phyloP scores from a whole-genome alignment of 805 yeast genomes.

The Saccharomycopsis lassenensis region DNA sequence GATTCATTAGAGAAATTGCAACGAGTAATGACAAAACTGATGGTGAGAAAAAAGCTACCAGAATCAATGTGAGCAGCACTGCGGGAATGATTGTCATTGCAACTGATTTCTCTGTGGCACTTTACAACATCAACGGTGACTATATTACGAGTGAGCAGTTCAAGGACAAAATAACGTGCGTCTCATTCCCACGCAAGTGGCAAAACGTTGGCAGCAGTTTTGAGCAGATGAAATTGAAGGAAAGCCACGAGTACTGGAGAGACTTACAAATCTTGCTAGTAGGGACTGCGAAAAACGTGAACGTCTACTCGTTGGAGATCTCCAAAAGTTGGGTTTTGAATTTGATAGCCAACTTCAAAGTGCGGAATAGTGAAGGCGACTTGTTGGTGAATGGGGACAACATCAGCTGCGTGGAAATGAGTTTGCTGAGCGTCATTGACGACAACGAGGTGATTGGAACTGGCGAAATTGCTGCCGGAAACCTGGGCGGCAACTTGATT shows the following conservation, averaged over 20 bases:
- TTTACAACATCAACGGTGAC: slow-evolving; percentile 48
- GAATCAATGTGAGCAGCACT: slow-evolving; percentile 40
- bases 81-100: slow-evolving; percentile 41
- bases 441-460: slow-evolving; percentile 27
- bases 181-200: slow-evolving; percentile 20
- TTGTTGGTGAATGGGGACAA: slow-evolving; percentile 14
- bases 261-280: slow-evolving; percentile 27
- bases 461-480: slow-evolving; percentile 42
- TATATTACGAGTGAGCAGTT: slow-evolving; percentile 21
- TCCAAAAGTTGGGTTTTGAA: slow-evolving; percentile 21
- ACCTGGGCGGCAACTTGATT: slow-evolving; percentile 39
- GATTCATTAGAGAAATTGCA: slow-evolving; percentile 32
- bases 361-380: slow-evolving; percentile 18
- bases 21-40: neutral
- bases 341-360: slow-evolving; percentile 22
- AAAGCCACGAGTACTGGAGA: slow-evolving; percentile 30
- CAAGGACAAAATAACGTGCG: slow-evolving; percentile 14
- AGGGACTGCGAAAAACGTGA: slow-evolving; percentile 27
- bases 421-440: slow-evolving; percentile 24
- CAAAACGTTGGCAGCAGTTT: slow-evolving; percentile 22
- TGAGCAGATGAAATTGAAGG: slow-evolving; percentile 21
- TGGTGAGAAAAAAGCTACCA: slow-evolving; percentile 19
- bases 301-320: slow-evolving; percentile 20
- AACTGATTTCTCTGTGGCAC: slow-evolving; percentile 22
- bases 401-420: slow-evolving; percentile 27